Percentiles rank a stretch among this genome's conserved stretches.
phyloP scores from a whole-genome alignment of 139 green algal species.

The Chlorella sp. region DNA sequence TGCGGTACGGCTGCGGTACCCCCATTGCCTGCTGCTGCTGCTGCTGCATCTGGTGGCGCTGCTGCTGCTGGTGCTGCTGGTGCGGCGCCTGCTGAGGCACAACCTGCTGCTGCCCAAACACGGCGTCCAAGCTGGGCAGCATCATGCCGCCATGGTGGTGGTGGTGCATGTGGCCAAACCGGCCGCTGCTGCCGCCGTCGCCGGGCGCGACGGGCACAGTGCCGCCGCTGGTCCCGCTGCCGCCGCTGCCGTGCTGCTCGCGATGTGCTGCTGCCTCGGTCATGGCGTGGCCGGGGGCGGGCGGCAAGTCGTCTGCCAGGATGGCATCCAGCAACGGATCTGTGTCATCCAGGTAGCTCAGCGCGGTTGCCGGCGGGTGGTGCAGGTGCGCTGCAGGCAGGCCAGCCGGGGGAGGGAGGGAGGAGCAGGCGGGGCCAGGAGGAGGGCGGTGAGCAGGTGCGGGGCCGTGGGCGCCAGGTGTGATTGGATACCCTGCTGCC shows the following conservation, averaged over 20 bases:
- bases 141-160: background rate
- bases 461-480: too few relatives aligned
- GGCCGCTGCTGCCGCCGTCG: background rate
- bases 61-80: background rate
- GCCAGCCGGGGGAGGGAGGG: background rate
- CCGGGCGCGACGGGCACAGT: background rate
- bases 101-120: background rate
- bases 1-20: background rate
- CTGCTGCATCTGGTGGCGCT: background rate
- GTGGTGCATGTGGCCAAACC: background rate
- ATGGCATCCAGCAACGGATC: slow-evolving; percentile 31
- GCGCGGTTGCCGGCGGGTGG: slow-evolving; percentile 20
- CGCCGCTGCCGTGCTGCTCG: slow-evolving; percentile 10
- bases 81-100: background rate
- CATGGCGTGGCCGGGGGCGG: background rate
- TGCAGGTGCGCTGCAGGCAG: slow-evolving; percentile 29
- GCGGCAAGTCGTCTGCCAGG: background rate
- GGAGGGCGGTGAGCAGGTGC: too few relatives aligned
- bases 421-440: too few relatives aligned
- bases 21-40: background rate
- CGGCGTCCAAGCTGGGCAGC: background rate
- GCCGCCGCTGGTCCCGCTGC: background rate
- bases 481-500: too few relatives aligned
- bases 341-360: slow-evolving; percentile 18
- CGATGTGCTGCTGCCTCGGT: background rate